Percentiles rank a stretch among this genome's conserved stretches.
phyloP scores from a whole-genome alignment of 106 monocot species.

The Dioscorea zingiberensis region DNA sequence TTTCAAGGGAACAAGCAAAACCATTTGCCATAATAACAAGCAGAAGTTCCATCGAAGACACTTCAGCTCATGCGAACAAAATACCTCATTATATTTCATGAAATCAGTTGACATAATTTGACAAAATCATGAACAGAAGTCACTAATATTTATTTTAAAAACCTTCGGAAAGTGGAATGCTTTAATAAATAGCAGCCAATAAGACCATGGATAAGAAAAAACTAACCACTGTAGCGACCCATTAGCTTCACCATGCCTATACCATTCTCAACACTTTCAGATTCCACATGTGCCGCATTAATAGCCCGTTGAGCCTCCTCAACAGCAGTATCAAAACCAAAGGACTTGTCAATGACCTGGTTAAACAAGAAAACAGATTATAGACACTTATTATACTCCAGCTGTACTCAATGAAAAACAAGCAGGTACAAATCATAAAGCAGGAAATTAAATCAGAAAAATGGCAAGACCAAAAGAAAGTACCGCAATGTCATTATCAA shows the following conservation, averaged over 20 bases:
- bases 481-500: slow-evolving; percentile 6
- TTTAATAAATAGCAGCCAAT: too few relatives aligned
- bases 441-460: not conserved
- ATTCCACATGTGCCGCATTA: slow-evolving; percentile 74
- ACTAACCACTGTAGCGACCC: slow-evolving; percentile 37
- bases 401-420: not conserved
- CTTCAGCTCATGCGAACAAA: too few relatives aligned
- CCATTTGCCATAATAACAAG: too few relatives aligned
- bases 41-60: too few relatives aligned
- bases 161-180: too few relatives aligned
- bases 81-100: too few relatives aligned
- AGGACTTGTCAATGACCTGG: slow-evolving; percentile 51
- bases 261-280: slow-evolving; percentile 58
- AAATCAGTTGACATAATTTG: too few relatives aligned
- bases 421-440: not conserved
- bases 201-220: not conserved
- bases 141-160: too few relatives aligned
- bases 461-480: not conserved
- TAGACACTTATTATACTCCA: too few relatives aligned
- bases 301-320: slow-evolving; percentile 83
- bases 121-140: too few relatives aligned
- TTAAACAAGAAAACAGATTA: slow-evolving; percentile 9
- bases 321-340: slow-evolving; percentile 76
- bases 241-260: slow-evolving; percentile 46
- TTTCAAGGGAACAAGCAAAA: too few relatives aligned